Percentiles rank a stretch among this genome's conserved stretches.
phyloP scores from a whole-genome alignment of 176 grass and related monocot genomes.

The Ananas comosus region DNA sequence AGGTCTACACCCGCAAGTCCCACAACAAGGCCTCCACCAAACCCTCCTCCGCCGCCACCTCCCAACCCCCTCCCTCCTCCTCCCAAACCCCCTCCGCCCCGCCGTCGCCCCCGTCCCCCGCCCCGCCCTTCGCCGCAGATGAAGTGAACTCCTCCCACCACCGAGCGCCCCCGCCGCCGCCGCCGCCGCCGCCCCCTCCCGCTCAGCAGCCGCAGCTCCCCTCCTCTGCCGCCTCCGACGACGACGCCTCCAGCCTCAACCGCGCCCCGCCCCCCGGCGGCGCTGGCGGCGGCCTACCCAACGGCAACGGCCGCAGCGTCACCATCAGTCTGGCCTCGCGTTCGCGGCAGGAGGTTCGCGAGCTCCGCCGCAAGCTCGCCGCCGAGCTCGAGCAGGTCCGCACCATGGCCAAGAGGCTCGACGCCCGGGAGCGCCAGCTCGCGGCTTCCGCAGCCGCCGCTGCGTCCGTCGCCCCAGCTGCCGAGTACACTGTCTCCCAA shows the following conservation, averaged over 20 bases:
- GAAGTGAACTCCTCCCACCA: constrained; percentile 18
- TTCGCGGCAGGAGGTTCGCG: constrained; percentile 46
- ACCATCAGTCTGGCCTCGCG: constrained; percentile 28
- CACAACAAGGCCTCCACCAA: constrained; percentile 39
- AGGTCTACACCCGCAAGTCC: constrained; percentile 78
- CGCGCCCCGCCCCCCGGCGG: not conserved
- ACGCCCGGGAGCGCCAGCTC: constrained; percentile 16
- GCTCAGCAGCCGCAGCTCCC: not conserved
- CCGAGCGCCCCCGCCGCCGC: not conserved
- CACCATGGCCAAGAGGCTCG: constrained; percentile 42
- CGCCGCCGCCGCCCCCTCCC: not conserved
- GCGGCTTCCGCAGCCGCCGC: constrained; percentile 25
- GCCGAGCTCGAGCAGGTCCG: constrained; percentile 73
- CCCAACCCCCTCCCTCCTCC: constrained; percentile 21
- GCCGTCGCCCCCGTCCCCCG: not conserved
- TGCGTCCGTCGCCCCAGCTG: constrained; percentile 10
- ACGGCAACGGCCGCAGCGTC: constrained; percentile 23
- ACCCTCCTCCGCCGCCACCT: constrained; percentile 26
- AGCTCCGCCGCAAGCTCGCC: constrained; percentile 47
- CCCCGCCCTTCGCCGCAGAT: constrained; percentile 9
- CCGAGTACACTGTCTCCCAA: constrained; percentile 37
- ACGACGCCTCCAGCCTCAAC: constrained; percentile 31
- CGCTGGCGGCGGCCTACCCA: constrained; percentile 17
- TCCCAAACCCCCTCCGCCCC: constrained; percentile 22
- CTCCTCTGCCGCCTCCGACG: constrained; percentile 9